phyloP scores from a whole-genome alignment of 78 protist species.

The Tieghemostelium lacteum region DNA sequence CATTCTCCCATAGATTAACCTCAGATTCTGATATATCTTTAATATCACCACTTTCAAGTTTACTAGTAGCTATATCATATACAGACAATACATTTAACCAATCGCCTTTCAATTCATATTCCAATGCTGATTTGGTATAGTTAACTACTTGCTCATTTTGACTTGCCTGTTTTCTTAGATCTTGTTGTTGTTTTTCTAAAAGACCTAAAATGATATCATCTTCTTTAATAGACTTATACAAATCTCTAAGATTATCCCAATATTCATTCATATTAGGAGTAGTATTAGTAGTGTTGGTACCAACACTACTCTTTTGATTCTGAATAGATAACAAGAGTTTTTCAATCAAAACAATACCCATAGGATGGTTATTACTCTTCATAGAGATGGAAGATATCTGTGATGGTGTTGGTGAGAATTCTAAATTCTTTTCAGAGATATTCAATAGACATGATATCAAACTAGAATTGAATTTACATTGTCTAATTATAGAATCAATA shows the following conservation, averaged over 20 bases:
- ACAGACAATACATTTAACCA: constrained; percentile 50
- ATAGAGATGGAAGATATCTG: constrained; percentile 1
- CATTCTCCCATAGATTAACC: constrained; percentile 79
- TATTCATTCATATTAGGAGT: background rate
- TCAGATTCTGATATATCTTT: constrained; percentile 31
- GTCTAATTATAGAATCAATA: background rate
- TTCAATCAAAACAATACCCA: constrained; percentile 62
- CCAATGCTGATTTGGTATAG: constrained; percentile 43
- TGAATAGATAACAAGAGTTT: background rate
- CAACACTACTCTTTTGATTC: background rate
- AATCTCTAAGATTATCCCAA: constrained; percentile 75
- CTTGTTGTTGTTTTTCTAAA: constrained; percentile 27
- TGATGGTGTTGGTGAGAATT: constrained; percentile 36
- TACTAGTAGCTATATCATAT: constrained; percentile 58
- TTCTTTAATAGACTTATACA: constrained; percentile 65
- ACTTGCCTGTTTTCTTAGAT: background rate
- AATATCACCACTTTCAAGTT: constrained; percentile 41
- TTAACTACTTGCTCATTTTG: too few relatives aligned
- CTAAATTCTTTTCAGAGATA: constrained; percentile 60
- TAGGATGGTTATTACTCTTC: constrained; percentile 59
- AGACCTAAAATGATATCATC: constrained; percentile 76
- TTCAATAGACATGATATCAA: constrained; percentile 7
- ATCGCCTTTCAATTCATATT: constrained; percentile 58
- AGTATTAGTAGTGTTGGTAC: background rate
- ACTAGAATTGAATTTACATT: constrained; percentile 9